Conservation (phyloP, 306 rosid genomes). For the Macrotyloma uniflorum region DNA sequence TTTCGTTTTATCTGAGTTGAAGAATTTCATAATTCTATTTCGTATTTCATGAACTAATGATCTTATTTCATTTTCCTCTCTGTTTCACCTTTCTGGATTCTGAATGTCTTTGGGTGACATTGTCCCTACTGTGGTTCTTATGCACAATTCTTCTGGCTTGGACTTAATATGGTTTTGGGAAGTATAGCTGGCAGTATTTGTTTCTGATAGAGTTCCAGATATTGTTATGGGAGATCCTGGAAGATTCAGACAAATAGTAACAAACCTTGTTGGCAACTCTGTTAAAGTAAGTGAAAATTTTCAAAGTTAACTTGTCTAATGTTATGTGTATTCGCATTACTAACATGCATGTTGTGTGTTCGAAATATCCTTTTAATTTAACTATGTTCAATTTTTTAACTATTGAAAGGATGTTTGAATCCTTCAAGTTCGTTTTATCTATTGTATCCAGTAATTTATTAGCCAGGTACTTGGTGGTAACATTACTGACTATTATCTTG, state of each 20-base stretch:
- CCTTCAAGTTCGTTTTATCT: too few relatives aligned
- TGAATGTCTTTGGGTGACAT: constrained; percentile 27
- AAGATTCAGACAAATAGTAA: constrained; percentile 93
- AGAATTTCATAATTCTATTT: constrained; percentile 3
- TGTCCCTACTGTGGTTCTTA: constrained; percentile 21
- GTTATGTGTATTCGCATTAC: constrained; percentile 14
- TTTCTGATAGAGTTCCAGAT: constrained; percentile 92
- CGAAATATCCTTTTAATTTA: neutral
- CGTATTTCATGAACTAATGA: constrained; percentile 17
- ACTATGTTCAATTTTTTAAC: neutral
- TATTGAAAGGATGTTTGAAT: neutral
- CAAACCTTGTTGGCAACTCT: constrained; percentile 98
- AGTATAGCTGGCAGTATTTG: constrained; percentile 90
- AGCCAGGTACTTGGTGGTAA: constrained; percentile 20
- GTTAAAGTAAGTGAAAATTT: constrained; percentile 72
- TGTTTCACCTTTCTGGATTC: constrained; percentile 15
- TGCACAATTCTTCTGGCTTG: constrained; percentile 36
- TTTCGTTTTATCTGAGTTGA: neutral
- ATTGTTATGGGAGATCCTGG: constrained; percentile 93
- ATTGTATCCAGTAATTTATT: neutral
- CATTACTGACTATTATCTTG: constrained; percentile 39
- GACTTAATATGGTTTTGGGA: constrained; percentile 43
- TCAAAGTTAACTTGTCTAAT: constrained; percentile 4
- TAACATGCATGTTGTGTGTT: constrained; percentile 13
- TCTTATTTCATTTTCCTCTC: constrained; percentile 34